These are phyloP conservation scores for Kwoniella heveanensis DNA, from an alignment of 768 basidiomycete species.

Conservation along the genomic window DNA sequence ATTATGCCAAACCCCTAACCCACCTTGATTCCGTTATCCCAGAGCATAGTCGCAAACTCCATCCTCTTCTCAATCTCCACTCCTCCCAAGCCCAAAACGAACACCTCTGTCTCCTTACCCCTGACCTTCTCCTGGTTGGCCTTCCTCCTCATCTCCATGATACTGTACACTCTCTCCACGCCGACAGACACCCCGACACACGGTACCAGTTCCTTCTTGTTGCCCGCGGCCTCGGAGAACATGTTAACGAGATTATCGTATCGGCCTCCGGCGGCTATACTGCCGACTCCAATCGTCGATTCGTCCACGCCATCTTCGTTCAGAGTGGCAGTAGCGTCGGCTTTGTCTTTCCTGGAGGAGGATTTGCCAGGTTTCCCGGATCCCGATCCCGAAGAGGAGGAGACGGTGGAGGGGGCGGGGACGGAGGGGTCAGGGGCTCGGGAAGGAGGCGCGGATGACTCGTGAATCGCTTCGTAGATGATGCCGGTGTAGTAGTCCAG, in stretches of 20 bases:
- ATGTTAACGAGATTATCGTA: conserved; percentile 94
- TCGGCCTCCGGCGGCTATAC: conserved; percentile 95
- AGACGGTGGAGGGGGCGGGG: conserved; percentile 49
- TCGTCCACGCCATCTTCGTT: conserved; percentile 82
- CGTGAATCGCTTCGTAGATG: conserved; percentile 94
- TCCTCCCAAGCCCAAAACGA: conserved; percentile 87
- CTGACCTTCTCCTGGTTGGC: conserved; percentile 63
- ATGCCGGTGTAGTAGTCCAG: conserved; percentile 98
- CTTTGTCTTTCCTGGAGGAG: conserved; percentile 22
- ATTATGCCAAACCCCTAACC: conserved; percentile 46
- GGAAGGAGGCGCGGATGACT: conserved; percentile 88
- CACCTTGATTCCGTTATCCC: conserved; percentile 86
- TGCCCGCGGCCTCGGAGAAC: conserved; percentile 70
- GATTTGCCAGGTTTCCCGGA: no score
- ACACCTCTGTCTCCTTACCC: conserved; percentile 90
- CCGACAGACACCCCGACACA: conserved; percentile 93
- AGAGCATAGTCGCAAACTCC: conserved; percentile 72
- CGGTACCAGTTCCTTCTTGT: conserved; percentile 67
- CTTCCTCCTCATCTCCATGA: conserved; percentile 81
- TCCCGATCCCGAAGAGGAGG: conserved; percentile 32
- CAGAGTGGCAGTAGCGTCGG: conserved; percentile 58
- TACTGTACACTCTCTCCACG: conserved; percentile 86
- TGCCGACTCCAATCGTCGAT: conserved; percentile 91
- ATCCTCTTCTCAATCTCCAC: conserved; percentile 85
- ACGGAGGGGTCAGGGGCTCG: conserved; percentile 66